phyloP scores from a whole-genome alignment of 1,139 yeast genomes.

The Saccharomyces hybrid region DNA sequence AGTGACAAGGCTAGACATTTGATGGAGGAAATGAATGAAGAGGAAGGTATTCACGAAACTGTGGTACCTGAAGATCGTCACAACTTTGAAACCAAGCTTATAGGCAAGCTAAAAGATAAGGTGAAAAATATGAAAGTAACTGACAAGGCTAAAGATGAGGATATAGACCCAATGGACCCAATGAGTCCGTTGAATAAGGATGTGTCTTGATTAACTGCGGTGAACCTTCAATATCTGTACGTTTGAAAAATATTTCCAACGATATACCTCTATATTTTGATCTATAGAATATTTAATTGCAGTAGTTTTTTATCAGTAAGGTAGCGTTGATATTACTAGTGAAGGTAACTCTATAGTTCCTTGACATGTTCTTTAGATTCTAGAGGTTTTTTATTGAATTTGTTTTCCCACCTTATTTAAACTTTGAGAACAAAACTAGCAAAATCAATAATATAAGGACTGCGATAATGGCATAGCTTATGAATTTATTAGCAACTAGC shows the following conservation, averaged over 20 bases:
- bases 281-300: neutral
- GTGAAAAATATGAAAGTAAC: constrained; percentile 12
- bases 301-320: neutral
- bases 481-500: constrained; percentile 87
- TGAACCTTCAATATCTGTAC: neutral
- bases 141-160: constrained; percentile 4
- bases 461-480: constrained; percentile 91
- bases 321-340: too few relatives aligned
- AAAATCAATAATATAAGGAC: constrained; percentile 76
- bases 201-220: neutral
- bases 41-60: neutral
- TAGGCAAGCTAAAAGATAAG: constrained; percentile 18
- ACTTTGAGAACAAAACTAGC: constrained; percentile 79
- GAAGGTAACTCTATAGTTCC: neutral
- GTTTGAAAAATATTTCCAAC: neutral
- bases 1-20: constrained; percentile 11
- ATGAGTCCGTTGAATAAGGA: neutral
- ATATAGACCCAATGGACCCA: neutral
- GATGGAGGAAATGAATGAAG: constrained; percentile 4
- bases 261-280: neutral
- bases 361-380: neutral
- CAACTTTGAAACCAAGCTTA: constrained; percentile 15
- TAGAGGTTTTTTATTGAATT: neutral
- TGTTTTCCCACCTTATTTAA: constrained; percentile 27
- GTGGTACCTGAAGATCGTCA: constrained; percentile 9